Base-by-base conservation (phyloP, 2,329 filamentous ascomycete species). In the Tolypocladium amazonense region DNA sequence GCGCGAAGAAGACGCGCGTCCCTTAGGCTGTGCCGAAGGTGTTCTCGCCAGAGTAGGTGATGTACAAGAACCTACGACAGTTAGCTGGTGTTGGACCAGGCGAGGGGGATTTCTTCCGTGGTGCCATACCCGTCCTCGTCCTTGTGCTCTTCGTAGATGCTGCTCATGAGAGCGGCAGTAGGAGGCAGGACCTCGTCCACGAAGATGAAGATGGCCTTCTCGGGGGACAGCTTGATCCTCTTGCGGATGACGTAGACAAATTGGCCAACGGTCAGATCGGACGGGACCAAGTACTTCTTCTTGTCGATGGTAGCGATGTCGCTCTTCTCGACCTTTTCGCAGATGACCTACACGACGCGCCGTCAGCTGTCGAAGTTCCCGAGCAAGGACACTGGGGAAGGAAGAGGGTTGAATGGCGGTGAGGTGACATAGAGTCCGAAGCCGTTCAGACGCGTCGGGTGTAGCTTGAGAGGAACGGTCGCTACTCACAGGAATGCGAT, bases 141-240 rank as follows among this genome's bases (percentile, higher is more conserved):
- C 82, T 99, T 97, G 86, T 99, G 94, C 78, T 97, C 93, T 77
- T 99, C 94, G 76, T 99, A 99, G 79, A 99, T 97, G 76, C 90
- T 95, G 81, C 92, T 96, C 94, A 99, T 99, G 58, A 99, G 86
- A 61, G 94, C 94, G 62, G 94, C 94, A 11, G 94, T 97, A 3
- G 94, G 94, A 57, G 94, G 94, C 60, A 99, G 84, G 57, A 97
- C 93, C 79, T 97, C 94, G 75, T 97, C 93, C 72, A 99, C 94
- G 79, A 97, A 99, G 84, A 99, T 97, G 84, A 99, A 99, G 81
- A 99, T 99, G 74, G 94, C 94, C 85, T 99, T 99, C 82, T 99
- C 94, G 38, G 94, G 94, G 59, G 92, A 96, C 68, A 99, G 85
- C 90, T 99, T 99, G 81, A 99, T 99, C 73, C 94, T 89, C 86